Evolutionary conservation across 306 rosid species (phyloP), one percentile per base, ranked within the genome.

Genomic region (Sicyos edulis): DNA sequence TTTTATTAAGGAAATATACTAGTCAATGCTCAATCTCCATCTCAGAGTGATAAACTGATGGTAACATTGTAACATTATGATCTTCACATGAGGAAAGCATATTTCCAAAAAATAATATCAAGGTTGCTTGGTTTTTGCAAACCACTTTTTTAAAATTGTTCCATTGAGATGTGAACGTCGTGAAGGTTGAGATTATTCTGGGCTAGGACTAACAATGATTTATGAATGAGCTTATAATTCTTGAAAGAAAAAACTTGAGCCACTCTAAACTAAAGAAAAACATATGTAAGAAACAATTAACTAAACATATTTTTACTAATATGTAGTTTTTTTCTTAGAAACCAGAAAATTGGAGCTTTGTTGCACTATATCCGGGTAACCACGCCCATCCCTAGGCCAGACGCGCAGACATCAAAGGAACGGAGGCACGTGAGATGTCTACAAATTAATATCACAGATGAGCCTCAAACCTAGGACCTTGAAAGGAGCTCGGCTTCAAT

Each of bases 1-100:
- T 20, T 37, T 71, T 37, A 71, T 64, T 32, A 80, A 83, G 55
- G 82, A 90, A 87, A 88, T 45, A 8, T 7, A 66, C 17, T 66
- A 47, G 37, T 45, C 54, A 19, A 45, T 32, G 37, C 37, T 32
- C 37, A 32, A 26, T 66, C 55, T 63, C 17, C 42, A 63, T n/a
- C 21, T 5, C 37, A 44, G 71, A 66, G 71, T 10, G 2, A 42
- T 42, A 52, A 21, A 54, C 54, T 45, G 37, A 66, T 12, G 34
- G 54, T 20, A 66, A 12, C 34, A 10, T 12, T 20, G 10, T 20
- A 14, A 66, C 54, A 20, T 66, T 54, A 66, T 21, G 24, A 63
- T 40, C 22, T 40, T n/a, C 70, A n/a, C 71, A 19, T 53, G 10
- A 40, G 29, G 29, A 64, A 37, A 63, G 24, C 14, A 63, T 34